phyloP scores from a whole-genome alignment of 2,329 filamentous ascomycete genomes.

The Aurifilum marmelostoma region DNA sequence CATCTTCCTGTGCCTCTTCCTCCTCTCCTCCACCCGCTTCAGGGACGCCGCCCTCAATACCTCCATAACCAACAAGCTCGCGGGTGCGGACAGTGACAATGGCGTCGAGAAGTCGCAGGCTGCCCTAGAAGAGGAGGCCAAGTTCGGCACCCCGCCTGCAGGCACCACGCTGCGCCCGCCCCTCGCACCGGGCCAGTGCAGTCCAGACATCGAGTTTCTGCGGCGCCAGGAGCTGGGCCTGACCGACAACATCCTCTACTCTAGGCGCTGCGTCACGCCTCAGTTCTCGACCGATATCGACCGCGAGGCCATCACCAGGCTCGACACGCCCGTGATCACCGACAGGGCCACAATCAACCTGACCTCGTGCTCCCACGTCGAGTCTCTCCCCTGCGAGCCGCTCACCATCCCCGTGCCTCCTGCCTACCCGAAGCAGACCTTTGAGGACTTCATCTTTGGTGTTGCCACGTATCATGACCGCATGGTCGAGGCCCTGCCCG shows the following conservation, averaged over 20 bases:
- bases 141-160: slow-evolving; percentile 23
- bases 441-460: slow-evolving; percentile 59
- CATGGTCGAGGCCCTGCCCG: slow-evolving; percentile 52
- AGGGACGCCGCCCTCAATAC: slow-evolving; percentile 23
- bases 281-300: slow-evolving; percentile 39
- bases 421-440: slow-evolving; percentile 46
- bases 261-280: slow-evolving; percentile 49
- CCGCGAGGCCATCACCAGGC: slow-evolving; percentile 43
- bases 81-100: neutral
- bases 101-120: slow-evolving; percentile 22
- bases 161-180: slow-evolving; percentile 20
- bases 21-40: slow-evolving; percentile 27
- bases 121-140: slow-evolving; percentile 24
- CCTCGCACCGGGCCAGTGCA: slow-evolving; percentile 28
- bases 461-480: slow-evolving; percentile 57
- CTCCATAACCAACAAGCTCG: slow-evolving; percentile 24
- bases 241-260: slow-evolving; percentile 48
- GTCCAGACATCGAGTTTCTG: slow-evolving; percentile 36
- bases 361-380: slow-evolving; percentile 23
- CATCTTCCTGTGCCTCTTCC: slow-evolving; percentile 27
- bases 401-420: slow-evolving; percentile 51
- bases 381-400: slow-evolving; percentile 44
- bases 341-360: slow-evolving; percentile 39
- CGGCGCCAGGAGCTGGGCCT: slow-evolving; percentile 39
- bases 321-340: slow-evolving; percentile 43